phyloP scores from a whole-genome alignment of 352 stramenopile genomes.

The Peronospora farinosa region DNA sequence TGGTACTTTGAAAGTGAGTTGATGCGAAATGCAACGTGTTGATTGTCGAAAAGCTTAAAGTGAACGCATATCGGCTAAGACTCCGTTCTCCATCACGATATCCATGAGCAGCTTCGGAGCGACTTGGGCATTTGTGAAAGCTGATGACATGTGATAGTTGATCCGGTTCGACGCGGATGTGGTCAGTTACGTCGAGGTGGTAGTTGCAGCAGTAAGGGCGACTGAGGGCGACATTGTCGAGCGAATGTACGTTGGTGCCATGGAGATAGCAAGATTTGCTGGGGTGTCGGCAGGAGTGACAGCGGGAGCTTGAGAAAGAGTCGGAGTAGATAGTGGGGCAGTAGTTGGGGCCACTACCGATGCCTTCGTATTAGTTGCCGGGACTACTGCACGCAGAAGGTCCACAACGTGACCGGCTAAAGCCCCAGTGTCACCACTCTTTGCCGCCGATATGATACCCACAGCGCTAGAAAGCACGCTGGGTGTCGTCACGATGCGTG shows the following conservation, averaged over 20 bases:
- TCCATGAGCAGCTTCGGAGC: not conserved
- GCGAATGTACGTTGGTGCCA: not conserved
- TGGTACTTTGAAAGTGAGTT: not conserved
- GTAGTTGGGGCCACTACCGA: not conserved
- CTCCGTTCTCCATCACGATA: conserved; percentile 1
- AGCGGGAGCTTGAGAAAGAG: not conserved
- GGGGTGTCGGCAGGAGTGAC: not conserved
- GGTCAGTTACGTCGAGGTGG: conserved; percentile 2
- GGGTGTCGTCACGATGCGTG: conserved; percentile 3
- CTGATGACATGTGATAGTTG: not conserved
- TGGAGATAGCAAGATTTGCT: not conserved
- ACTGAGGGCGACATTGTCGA: not conserved
- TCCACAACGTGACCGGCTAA: conserved; percentile 7
- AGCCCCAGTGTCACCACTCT: conserved; percentile 6
- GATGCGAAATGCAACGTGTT: not conserved
- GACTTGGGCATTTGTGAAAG: not conserved
- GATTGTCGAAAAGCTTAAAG: not conserved
- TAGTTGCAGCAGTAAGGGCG: not conserved
- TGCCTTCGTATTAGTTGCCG: too few species aligned
- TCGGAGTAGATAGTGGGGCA: not conserved
- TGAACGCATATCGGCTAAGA: not conserved
- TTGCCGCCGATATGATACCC: conserved; percentile 11
- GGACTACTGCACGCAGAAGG: not conserved
- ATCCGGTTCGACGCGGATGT: not conserved
- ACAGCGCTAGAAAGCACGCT: conserved; percentile 2